Base-by-base conservation (phyloP, 2,329 filamentous ascomycete species). In the Stachybotrys chlorohalonatus region DNA sequence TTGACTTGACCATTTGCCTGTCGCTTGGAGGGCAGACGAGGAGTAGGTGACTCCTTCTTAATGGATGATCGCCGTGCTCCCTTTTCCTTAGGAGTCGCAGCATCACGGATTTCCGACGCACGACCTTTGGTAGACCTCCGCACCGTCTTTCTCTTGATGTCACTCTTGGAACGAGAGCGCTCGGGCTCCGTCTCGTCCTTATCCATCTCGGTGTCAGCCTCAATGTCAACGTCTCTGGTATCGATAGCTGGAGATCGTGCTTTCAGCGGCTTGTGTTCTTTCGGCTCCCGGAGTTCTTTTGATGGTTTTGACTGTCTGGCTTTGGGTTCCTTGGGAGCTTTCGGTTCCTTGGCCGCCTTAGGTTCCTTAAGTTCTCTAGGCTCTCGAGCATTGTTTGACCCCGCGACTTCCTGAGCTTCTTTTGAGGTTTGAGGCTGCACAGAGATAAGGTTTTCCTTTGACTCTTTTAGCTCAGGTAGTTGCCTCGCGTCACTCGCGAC, bases 1-100 rank as follows among this genome's bases (percentile, higher is more conserved):
- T 84, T 85, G 63, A 75, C 74, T 66, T 80, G 72, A 59, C 79
- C 80, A 66, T 89, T 83, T 53, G 79, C 78, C 59, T 84, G 79
- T 56, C 81, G 73, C 68, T 84, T 84, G n/a, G 73, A 71, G 6
- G 76, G 73, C 17, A 79, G 69, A 57, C 81, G 78, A 52, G 74
- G 68, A 1, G 70, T 68, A 5, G 76, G 72, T 1, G 76, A 75
- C 48, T 78, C 73, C 59, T 73, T 75, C 63, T 78, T 78, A 7
- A 75, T 60, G 0, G 81, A 81, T 3, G 75, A 72, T 24, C 81
- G 76, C n/a, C 81, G 76, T 17, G 65, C 66, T 6, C 70, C 70
- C 65, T 80, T 82, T 7, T 70, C 70, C 65, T 80, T 82, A 3
- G 75, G 70, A 5, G 72, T 71, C 53, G 78, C 79, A 5, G 75